phyloP scores from a whole-genome alignment of 441 rosid genomes.

The Syzygium malaccense region DNA sequence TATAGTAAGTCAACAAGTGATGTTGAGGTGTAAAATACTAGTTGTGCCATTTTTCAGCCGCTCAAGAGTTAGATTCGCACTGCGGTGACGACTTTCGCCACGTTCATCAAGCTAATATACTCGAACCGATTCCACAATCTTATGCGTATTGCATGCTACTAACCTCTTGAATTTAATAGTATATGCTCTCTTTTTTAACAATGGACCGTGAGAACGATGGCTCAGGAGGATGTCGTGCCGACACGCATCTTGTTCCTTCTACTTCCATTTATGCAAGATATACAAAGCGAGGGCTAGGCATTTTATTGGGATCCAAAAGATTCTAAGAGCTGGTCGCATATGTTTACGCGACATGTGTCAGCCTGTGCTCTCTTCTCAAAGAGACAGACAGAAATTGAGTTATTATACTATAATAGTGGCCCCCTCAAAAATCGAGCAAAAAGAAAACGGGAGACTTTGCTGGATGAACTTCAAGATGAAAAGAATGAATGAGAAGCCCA shows the following conservation, averaged over 20 bases:
- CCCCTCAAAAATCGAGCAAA: background rate
- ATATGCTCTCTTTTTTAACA: background rate
- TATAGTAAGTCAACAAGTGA: background rate
- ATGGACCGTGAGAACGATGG: background rate
- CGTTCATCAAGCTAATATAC: background rate
- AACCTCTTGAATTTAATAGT: background rate
- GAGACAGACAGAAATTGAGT: background rate
- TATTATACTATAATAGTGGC: background rate
- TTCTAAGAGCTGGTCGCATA: background rate
- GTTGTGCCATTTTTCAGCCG: background rate
- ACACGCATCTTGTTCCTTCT: background rate
- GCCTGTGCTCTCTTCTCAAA: background rate
- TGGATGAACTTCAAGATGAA: constrained; percentile 21
- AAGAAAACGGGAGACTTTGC: constrained; percentile 3
- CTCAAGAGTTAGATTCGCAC: background rate
- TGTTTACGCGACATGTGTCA: background rate
- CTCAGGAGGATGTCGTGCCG: background rate
- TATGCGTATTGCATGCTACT: background rate
- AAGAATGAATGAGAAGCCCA: constrained; percentile 15
- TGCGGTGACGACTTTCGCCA: background rate
- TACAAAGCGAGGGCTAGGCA: background rate
- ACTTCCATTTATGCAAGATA: background rate
- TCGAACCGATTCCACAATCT: background rate
- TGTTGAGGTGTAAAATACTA: background rate
- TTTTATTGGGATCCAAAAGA: background rate